phyloP scores from a whole-genome alignment of 2,329 filamentous ascomycete genomes.

The Colletotrichum orchidophilum region DNA sequence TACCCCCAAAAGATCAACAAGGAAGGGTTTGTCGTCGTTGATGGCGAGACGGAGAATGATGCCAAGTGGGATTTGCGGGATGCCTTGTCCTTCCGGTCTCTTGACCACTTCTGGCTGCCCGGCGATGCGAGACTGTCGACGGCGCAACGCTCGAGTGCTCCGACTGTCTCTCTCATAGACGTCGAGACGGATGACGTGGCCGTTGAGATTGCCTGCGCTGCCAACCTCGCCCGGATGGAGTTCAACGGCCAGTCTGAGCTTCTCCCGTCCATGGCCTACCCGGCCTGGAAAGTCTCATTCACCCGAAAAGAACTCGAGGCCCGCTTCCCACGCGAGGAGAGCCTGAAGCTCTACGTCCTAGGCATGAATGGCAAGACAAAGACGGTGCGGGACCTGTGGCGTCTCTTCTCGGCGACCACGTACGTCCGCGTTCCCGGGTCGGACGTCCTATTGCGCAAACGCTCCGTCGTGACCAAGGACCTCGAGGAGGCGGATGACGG shows the following conservation, averaged over 20 bases:
- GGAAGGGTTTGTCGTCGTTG: constrained; percentile 34
- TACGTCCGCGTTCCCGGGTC: constrained; percentile 51
- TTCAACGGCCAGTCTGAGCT: constrained; percentile 28
- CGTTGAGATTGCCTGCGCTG: constrained; percentile 37
- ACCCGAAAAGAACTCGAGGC: constrained; percentile 40
- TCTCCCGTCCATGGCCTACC: constrained; percentile 15
- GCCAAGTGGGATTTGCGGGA: constrained; percentile 67
- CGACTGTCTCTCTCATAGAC: neutral
- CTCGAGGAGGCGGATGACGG: constrained; percentile 33
- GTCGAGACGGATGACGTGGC: constrained; percentile 36
- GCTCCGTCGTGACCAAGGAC: constrained; percentile 22
- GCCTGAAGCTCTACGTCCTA: constrained; percentile 44
- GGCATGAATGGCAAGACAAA: constrained; percentile 51
- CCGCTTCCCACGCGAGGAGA: constrained; percentile 41
- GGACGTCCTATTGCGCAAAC: constrained; percentile 48
- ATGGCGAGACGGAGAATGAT: constrained; percentile 58
- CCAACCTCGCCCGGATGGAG: constrained; percentile 34
- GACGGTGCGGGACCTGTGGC: constrained; percentile 44
- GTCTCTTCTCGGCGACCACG: constrained; percentile 40
- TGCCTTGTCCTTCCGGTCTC: constrained; percentile 71
- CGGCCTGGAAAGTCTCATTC: constrained; percentile 34
- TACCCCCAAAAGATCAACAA: constrained; percentile 41
- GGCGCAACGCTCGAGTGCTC: constrained; percentile 28
- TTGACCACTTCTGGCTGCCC: constrained; percentile 74
- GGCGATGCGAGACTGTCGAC: constrained; percentile 56